Conservation (phyloP, 176 grass and related monocot genomes). For the Bothriochloa decipiens region DNA sequence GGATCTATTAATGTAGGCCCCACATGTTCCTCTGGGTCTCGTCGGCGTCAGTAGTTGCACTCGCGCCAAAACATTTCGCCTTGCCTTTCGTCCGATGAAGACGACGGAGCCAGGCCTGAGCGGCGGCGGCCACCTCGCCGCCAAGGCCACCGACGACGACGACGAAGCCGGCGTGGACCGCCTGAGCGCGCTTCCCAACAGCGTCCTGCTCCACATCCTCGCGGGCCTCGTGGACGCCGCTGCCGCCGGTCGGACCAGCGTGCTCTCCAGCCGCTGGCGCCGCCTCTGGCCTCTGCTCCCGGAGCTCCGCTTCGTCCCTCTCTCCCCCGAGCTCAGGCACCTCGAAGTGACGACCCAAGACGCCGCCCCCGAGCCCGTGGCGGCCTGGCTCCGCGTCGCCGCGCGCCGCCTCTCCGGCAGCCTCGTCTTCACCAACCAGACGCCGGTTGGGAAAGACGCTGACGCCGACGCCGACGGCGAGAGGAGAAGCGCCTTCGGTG, state of each 20-base stretch:
- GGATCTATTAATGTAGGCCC: too few relatives aligned
- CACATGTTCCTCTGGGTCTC: too few relatives aligned
- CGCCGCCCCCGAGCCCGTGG: too few relatives aligned
- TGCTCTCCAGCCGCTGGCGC: constrained; percentile 41
- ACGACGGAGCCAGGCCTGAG: too few relatives aligned
- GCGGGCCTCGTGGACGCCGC: not conserved
- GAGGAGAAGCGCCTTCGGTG: too few relatives aligned
- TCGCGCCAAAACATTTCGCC: too few relatives aligned
- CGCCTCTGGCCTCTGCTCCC: constrained; percentile 34
- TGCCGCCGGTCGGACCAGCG: constrained; percentile 12
- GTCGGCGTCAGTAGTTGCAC: too few relatives aligned
- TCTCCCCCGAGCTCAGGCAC: not conserved
- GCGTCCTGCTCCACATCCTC: not conserved
- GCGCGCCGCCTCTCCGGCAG: not conserved
- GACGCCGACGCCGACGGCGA: too few relatives aligned
- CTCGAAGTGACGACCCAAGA: not conserved
- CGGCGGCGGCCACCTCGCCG: not conserved
- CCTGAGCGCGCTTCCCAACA: constrained; percentile 24
- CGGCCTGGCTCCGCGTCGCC: not conserved
- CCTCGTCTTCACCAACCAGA: too few relatives aligned
- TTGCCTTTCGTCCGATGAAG: too few relatives aligned
- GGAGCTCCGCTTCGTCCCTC: not conserved
- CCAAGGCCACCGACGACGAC: not conserved
- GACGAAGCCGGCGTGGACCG: constrained; percentile 9
- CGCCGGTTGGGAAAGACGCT: too few relatives aligned